phyloP scores from a whole-genome alignment of 2,329 filamentous ascomycete genomes.

The Sordariomycetes sp. region DNA sequence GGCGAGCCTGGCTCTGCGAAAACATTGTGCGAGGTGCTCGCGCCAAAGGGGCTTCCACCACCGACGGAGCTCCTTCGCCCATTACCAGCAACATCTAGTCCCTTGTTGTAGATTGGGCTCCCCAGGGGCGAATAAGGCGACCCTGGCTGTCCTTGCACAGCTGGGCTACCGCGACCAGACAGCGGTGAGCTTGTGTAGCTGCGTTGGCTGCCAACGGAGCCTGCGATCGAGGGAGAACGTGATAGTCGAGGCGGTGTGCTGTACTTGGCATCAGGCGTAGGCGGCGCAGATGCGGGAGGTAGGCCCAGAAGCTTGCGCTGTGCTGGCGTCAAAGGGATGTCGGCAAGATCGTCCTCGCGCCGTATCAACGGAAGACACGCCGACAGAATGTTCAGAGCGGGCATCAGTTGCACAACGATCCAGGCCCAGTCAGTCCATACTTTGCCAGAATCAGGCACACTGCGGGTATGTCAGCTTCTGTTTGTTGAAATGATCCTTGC shows the following conservation, averaged over 20 bases:
- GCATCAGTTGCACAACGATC: constrained; percentile 42
- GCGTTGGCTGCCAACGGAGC: constrained; percentile 51
- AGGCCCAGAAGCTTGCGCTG: constrained; percentile 82
- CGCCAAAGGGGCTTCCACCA: constrained; percentile 42
- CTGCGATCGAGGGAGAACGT: constrained; percentile 57
- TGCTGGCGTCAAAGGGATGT: constrained; percentile 70
- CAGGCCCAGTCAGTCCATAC: constrained; percentile 33
- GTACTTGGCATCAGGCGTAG: constrained; percentile 61
- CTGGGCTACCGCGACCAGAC: constrained; percentile 45
- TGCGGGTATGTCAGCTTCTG: not conserved
- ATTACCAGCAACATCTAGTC: constrained; percentile 24
- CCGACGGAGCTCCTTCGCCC: constrained; percentile 55
- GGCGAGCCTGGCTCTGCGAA: constrained; percentile 59
- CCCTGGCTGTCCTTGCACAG: constrained; percentile 24
- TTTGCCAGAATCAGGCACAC: constrained; percentile 1
- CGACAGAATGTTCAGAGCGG: constrained; percentile 60
- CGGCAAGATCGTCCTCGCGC: constrained; percentile 66
- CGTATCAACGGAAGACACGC: constrained; percentile 67
- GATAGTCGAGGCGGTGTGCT: constrained; percentile 83
- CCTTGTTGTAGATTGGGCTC: constrained; percentile 60
- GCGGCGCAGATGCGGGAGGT: constrained; percentile 50
- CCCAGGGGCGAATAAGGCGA: constrained; percentile 36
- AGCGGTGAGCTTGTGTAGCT: constrained; percentile 50
- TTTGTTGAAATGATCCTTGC: not conserved
- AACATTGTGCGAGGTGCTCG: constrained; percentile 34